phyloP scores from a whole-genome alignment of 371 early-diverging fungal species.

The Syncephalastrum sp. region DNA sequence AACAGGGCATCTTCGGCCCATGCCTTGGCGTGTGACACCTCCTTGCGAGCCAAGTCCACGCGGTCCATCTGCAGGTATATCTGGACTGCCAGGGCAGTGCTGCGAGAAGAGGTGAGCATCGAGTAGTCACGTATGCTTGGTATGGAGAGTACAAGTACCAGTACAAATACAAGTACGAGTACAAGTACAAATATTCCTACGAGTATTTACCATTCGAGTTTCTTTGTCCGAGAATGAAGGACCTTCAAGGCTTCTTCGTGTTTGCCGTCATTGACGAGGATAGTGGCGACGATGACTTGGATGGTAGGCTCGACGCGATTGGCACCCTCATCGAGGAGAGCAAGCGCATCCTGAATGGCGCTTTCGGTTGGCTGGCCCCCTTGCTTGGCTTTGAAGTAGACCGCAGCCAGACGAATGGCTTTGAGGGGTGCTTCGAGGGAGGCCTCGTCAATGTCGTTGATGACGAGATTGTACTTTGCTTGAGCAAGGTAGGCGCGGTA shows the following conservation, averaged over 20 bases:
- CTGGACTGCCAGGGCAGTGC: conserved; percentile 77
- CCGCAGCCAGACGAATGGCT: conserved; percentile 61
- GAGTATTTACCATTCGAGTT: conserved; percentile 72
- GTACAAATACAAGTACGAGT: too few species aligned
- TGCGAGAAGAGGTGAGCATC: conserved; percentile 18
- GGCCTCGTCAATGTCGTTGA: conserved; percentile 47
- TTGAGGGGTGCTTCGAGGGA: conserved; percentile 38
- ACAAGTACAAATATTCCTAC: too few species aligned
- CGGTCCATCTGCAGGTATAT: conserved; percentile 81
- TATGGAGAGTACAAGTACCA: too few species aligned
- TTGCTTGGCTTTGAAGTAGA: conserved; percentile 44
- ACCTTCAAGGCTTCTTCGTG: conserved; percentile 59
- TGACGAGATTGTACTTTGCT: conserved; percentile 59
- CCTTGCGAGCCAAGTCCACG: conserved; percentile 84
- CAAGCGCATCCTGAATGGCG: conserved; percentile 37
- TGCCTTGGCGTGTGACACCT: conserved; percentile 65
- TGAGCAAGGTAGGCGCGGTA: conserved; percentile 73
- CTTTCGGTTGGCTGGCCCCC: conserved; percentile 14
- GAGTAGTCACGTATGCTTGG: too few species aligned
- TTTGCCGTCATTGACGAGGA: conserved; percentile 43
- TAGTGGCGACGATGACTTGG: conserved; percentile 45
- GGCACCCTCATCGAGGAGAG: conserved; percentile 46
- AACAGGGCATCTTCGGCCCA: conserved; percentile 92
- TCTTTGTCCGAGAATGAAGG: conserved; percentile 68
- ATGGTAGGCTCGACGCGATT: conserved; percentile 43